Percentiles rank a stretch among this genome's conserved stretches.
Evolutionary conservation across 2,329 filamentous ascomycete species (phyloP).

Genomic region (Akanthomyces lecanii): DNA sequence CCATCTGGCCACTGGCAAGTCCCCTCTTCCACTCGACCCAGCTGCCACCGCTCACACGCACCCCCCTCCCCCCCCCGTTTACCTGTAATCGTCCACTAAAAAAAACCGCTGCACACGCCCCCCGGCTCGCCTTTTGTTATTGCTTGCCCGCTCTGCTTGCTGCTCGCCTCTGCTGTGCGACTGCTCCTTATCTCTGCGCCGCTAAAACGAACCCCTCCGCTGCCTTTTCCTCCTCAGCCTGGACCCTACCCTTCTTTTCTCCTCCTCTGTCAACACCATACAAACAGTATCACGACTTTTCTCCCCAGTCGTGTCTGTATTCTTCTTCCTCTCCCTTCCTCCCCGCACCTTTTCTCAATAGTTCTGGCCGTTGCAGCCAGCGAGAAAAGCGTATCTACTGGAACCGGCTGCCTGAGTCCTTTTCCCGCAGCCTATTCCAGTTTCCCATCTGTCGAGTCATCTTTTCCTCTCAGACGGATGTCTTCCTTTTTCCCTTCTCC

Average conservation of each 20-base stretch:
- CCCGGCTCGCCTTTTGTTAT: neutral
- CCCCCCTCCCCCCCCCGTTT: neutral
- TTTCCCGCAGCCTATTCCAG: constrained; percentile 4
- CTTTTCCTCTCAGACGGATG: constrained; percentile 11
- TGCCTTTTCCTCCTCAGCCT: constrained; percentile 7
- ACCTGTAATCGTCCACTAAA: neutral
- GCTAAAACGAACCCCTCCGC: constrained; percentile 17
- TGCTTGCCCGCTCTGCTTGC: neutral
- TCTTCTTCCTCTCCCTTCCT: neutral
- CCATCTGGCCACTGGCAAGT: neutral
- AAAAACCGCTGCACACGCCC: constrained; percentile 7
- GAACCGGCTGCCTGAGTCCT: neutral
- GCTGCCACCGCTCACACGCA: neutral
- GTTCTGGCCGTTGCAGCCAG: constrained; percentile 13
- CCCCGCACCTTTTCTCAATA: constrained; percentile 12
- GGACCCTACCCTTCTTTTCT: constrained; percentile 11
- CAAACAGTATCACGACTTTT: constrained; percentile 14
- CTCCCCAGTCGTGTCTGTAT: constrained; percentile 11
- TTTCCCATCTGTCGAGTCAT: constrained; percentile 3
- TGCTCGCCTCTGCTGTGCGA: neutral
- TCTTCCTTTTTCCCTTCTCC: constrained; percentile 11
- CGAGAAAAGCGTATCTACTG: constrained; percentile 12
- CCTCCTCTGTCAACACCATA: constrained; percentile 14
- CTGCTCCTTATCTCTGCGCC: constrained; percentile 9
- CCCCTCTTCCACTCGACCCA: neutral